These are phyloP conservation scores for Chaetomidium leptoderma DNA, from an alignment of 495 filamentous ascomycete genomes.

Conservation along the genomic window DNA sequence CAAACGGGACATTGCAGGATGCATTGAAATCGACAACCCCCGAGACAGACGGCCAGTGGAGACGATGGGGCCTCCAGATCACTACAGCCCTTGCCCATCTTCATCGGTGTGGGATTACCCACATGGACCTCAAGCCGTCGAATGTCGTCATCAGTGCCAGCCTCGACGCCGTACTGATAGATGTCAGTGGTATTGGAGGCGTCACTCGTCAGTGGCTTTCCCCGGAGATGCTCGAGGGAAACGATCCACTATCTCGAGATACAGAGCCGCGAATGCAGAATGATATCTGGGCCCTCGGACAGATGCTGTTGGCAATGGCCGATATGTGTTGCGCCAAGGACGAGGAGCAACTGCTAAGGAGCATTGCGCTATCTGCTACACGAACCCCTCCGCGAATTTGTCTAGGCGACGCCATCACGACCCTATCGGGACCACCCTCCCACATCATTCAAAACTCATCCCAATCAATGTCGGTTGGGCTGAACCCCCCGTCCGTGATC, in stretches of 20 bases:
- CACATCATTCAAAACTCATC: too few species aligned
- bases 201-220: conserved; percentile 28
- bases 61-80: conserved; percentile 32
- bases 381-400: not conserved
- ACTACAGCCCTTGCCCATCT: conserved; percentile 22
- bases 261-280: not conserved
- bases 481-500: too few species aligned
- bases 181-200: conserved; percentile 34
- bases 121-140: conserved; percentile 37
- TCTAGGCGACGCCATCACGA: too few species aligned
- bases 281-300: not conserved
- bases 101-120: conserved; percentile 29
- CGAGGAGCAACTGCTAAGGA: not conserved
- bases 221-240: conserved; percentile 10
- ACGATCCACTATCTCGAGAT: not conserved
- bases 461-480: too few species aligned
- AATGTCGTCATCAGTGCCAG: conserved; percentile 33
- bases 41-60: conserved; percentile 2
- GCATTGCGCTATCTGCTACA: conserved; percentile 1
- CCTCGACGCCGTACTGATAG: conserved; percentile 32
- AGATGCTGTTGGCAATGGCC: not conserved
- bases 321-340: not conserved
- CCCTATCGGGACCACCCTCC: too few species aligned
- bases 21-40: not conserved
- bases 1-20: not conserved